These are phyloP conservation scores for Calonectria pteridis DNA, from an alignment of 2,329 filamentous ascomycete species.

Conservation along the genomic window DNA sequence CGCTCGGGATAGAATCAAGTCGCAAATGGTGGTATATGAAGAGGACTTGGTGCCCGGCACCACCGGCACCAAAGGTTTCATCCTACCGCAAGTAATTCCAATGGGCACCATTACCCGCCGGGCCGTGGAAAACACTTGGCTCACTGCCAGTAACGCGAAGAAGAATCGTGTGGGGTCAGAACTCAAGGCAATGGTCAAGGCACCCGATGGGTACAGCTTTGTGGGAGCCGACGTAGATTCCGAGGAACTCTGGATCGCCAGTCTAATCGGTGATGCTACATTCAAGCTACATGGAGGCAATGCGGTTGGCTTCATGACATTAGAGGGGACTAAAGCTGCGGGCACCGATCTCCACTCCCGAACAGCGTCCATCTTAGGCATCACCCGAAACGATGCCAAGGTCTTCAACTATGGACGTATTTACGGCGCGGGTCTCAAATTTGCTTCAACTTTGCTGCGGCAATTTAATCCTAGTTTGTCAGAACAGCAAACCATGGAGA, in stretches of 20 bases:
- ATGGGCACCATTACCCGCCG: slow-evolving; percentile 98
- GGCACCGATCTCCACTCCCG: slow-evolving; percentile 96
- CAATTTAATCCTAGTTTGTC: slow-evolving; percentile 92
- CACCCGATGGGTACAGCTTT: slow-evolving; percentile 90
- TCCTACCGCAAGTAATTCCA: slow-evolving; percentile 93
- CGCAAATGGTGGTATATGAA: slow-evolving; percentile 94
- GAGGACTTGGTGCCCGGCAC: slow-evolving; percentile 61
- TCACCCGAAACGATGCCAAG: slow-evolving; percentile 95
- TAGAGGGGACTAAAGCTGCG: slow-evolving; percentile 94
- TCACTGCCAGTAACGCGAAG: slow-evolving; percentile 98
- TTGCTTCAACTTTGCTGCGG: slow-evolving; percentile 87
- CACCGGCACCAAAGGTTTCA: slow-evolving; percentile 72
- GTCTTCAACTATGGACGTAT: slow-evolving; percentile 99
- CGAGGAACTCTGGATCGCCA: slow-evolving; percentile 98
- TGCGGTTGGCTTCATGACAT: slow-evolving; percentile 98
- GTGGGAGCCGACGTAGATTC: slow-evolving; percentile 98
- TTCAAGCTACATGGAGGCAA: slow-evolving; percentile 97
- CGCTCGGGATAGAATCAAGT: slow-evolving; percentile 90
- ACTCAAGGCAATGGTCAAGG: slow-evolving; percentile 95
- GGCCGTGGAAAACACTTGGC: slow-evolving; percentile 97
- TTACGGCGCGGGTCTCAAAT: slow-evolving; percentile 96
- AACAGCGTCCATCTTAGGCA: slow-evolving; percentile 91
- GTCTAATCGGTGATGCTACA: slow-evolving; percentile 91
- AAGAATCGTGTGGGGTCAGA: slow-evolving; percentile 96
- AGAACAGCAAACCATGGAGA: slow-evolving; percentile 81